Evolutionary conservation across 441 rosid genomes (phyloP).

Genomic region (Mallotus japonicus): DNA sequence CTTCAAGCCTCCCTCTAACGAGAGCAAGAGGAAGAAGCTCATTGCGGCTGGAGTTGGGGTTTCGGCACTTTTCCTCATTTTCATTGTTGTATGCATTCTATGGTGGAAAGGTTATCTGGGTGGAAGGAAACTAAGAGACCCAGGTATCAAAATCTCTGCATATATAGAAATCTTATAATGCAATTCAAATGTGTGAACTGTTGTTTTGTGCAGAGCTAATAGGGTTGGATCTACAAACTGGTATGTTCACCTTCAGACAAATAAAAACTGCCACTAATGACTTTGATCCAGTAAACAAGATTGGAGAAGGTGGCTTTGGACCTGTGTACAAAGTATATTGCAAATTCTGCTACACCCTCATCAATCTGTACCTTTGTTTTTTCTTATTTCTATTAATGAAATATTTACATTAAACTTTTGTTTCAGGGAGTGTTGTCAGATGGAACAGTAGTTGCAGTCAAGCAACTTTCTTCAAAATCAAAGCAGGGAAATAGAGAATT

Average conservation of each 20-base stretch:
- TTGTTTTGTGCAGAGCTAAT: constrained; percentile 15
- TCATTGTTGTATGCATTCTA: neutral
- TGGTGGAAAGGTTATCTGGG: constrained; percentile 17
- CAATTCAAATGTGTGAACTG: neutral
- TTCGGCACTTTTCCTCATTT: constrained; percentile 8
- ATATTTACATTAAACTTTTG: no score
- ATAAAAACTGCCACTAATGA: no score
- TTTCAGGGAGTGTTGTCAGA: no score
- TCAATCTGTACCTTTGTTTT: no score
- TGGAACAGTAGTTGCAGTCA: no score
- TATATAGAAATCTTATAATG: neutral
- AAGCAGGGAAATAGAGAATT: no score
- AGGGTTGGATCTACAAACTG: neutral
- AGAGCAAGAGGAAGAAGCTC: neutral
- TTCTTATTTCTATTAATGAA: neutral
- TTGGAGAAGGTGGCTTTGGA: no score
- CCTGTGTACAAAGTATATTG: no score
- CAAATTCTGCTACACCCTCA: no score
- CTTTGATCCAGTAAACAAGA: no score
- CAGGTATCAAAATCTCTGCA: constrained; percentile 4
- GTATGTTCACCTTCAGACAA: no score
- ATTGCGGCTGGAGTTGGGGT: constrained; percentile 10
- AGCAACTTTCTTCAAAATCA: no score
- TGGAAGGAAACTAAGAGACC: constrained; percentile 7
- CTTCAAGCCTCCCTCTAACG: constrained; percentile 14